phyloP scores from a whole-genome alignment of 768 basidiomycete species.

The Pleurotus tuoliensis region DNA sequence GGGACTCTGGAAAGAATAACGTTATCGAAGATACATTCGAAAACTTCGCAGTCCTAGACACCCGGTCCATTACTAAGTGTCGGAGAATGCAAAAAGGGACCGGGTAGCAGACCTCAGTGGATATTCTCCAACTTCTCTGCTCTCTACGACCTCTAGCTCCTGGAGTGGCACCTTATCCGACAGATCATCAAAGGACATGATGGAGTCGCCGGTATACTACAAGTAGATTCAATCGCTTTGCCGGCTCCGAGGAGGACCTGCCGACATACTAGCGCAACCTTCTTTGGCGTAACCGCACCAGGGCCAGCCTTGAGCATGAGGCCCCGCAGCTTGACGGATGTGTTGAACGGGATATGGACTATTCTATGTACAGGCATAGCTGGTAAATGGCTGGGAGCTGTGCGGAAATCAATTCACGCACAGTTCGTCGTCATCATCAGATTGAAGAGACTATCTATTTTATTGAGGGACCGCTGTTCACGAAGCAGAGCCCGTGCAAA shows the following conservation, averaged over 20 bases:
- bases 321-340: slow-evolving; percentile 79
- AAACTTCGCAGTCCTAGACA: slow-evolving; percentile 76
- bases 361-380: slow-evolving; percentile 44
- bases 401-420: slow-evolving; percentile 24
- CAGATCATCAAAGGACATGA: slow-evolving; percentile 79
- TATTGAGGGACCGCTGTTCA: no score
- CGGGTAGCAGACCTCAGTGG: slow-evolving; percentile 59
- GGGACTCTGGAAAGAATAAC: slow-evolving; percentile 75
- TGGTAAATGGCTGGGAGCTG: not conserved
- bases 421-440: slow-evolving; percentile 91
- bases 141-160: slow-evolving; percentile 65
- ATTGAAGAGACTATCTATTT: slow-evolving; percentile 65
- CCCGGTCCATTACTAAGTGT: not conserved
- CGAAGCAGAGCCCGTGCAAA: slow-evolving; percentile 26
- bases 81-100: slow-evolving; percentile 6
- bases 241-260: not conserved
- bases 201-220: slow-evolving; percentile 76
- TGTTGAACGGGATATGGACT: slow-evolving; percentile 82
- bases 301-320: slow-evolving; percentile 86
- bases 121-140: slow-evolving; percentile 81
- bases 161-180: slow-evolving; percentile 61
- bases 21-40: slow-evolving; percentile 79
- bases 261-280: slow-evolving; percentile 59
- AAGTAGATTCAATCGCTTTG: not conserved
- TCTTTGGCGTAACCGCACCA: slow-evolving; percentile 68